Base-by-base conservation (phyloP, 805 yeast species). In the Lachancea thermotolerans region DNA sequence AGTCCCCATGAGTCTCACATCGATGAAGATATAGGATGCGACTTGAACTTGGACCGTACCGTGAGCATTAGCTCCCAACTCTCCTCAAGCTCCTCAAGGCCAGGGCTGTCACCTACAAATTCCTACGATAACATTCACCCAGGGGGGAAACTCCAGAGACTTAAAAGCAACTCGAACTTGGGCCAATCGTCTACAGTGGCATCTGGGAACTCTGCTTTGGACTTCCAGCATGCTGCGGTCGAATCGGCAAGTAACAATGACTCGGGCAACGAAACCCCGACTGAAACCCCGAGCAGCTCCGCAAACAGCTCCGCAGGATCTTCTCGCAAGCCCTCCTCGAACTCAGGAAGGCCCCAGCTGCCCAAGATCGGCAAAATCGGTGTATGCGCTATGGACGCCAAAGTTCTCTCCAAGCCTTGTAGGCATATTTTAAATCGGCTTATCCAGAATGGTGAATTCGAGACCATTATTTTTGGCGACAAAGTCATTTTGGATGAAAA, bases 361-460 rank as follows among this genome's bases (percentile, higher is more conserved):
- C 87, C 86, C 3, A 79, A 75, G 52, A 79, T 90, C 51, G 98
- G 99, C 34, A 90, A 87, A 53, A 87, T 93, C 55, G 99, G 99
- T 43, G 96, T 93, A 1, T 93, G 99, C 68, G 99, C 99, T 10
- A 90, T 93, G 97, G 99, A 93, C 65, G 82, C 90, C 48, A 93
- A 93, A 65, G 99, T 90, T 1, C 74, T 95, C 59, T 84, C 95
- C 37, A 93, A 93, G 68, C 99, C 99, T 2, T 91, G 97, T 60
- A 73, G 98, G 48, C 86, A 85, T 49, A 93, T 93, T 52, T 71
- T 93, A 56, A 89, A 86, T 63, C 72, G 96, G 43, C 70, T 93
- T 59, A 85, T 91, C 47, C 95, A 85, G 54, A 81, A 85, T 54
- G 97, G 96, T 27, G 98, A 93, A 67, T 93, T 93, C 63, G 98